Evolutionary conservation across 345 rosid genomes (phyloP), one percentile per base, ranked within the genome.

Genomic region (Geranium rotundifolium): DNA sequence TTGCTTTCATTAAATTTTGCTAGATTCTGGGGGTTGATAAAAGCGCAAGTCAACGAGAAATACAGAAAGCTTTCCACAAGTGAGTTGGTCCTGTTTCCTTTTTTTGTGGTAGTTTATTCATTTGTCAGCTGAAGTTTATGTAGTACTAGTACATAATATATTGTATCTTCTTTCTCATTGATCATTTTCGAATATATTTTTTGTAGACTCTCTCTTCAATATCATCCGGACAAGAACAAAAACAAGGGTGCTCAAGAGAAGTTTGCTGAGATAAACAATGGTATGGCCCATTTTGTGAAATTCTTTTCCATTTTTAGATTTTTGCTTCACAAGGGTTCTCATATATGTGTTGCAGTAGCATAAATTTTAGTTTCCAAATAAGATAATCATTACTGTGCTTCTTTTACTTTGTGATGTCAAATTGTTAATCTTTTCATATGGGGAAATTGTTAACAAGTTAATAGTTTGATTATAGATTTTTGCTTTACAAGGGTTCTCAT

Each of bases 31-130:
- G 97, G 60, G 91, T 93, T 30, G 89, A 89, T 49, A 71, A 70
- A 23, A 86, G 81, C 39, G 97, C 99, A 23, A 77, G 86, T 71
- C 95, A 84, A 67, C 85, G 97, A 4, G 96, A 93, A 59, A 93
- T 93, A 63, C 99, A 93, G 76, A 93, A 93, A 79, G 97, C 97
- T 70, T 93, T 93, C 70, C 99, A 93, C 84, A 90, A 88, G 97
- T 93, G 73, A 1, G 86, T 65, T 46, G 7, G 7, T 15, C 54
- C 58, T 56, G 49, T 65, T 29, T 10, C 54, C 3, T 5, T 13
- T 18, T 39, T 23, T 37, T 31, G 16, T n/a, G n/a, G n/a, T n/a
- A n/a, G n/a, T n/a, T n/a, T n/a, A n/a, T n/a, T n/a, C n/a, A n/a
- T n/a, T n/a, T n/a, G n/a, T n/a, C n/a, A n/a, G n/a, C n/a, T n/a